A percentile compares a stretch with the other conserved stretches of the same genome.
phyloP scores from a whole-genome alignment of 2,329 filamentous ascomycete genomes.

The Beauveria sp. region DNA sequence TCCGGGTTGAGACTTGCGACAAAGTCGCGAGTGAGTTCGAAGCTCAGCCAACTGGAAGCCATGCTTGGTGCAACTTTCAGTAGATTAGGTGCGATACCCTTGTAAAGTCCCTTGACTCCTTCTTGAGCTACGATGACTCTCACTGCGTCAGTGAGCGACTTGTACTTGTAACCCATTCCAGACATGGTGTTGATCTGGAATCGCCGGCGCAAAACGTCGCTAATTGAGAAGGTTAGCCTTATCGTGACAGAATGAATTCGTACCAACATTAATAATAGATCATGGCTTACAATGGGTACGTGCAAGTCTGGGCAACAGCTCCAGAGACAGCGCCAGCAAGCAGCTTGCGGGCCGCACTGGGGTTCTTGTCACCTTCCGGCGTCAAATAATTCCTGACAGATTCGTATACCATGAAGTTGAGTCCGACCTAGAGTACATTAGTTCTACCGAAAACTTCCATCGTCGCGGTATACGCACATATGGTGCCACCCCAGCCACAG shows the following conservation, averaged over 20 bases:
- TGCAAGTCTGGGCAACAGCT: constrained; percentile 92
- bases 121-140: constrained; percentile 75
- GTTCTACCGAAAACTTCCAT: constrained; percentile 10
- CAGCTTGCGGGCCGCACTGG: constrained; percentile 71
- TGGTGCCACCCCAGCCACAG: constrained; percentile 88
- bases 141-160: constrained; percentile 76
- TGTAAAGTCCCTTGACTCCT: constrained; percentile 81
- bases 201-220: constrained; percentile 82
- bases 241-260: neutral
- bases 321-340: constrained; percentile 90
- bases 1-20: constrained; percentile 55
- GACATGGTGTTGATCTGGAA: constrained; percentile 99
- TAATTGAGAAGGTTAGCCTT: constrained; percentile 29
- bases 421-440: constrained; percentile 57
- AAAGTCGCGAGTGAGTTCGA: constrained; percentile 87
- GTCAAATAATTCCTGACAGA: constrained; percentile 77
- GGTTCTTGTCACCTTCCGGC: constrained; percentile 78
- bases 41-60: constrained; percentile 97
- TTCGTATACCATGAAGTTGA: constrained; percentile 99
- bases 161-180: constrained; percentile 95
- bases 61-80: constrained; percentile 97
- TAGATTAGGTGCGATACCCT: constrained; percentile 90
- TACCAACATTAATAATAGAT: neutral
- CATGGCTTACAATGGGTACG: constrained; percentile 85
- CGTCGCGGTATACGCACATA: constrained; percentile 51